phyloP scores from a whole-genome alignment of 305 asterid genomes.

The Fraxinus latifolia region DNA sequence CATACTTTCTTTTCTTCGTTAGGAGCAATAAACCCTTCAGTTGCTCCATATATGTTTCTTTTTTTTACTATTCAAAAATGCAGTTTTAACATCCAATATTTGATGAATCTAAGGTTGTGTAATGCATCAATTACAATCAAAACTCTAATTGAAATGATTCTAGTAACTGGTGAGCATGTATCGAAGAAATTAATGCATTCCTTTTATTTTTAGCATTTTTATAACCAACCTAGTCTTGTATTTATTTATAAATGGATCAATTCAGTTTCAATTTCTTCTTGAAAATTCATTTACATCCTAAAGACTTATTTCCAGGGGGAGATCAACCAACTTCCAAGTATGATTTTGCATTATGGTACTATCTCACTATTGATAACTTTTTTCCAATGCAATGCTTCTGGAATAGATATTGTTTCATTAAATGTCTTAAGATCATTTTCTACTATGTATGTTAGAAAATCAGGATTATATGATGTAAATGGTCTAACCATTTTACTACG shows the following conservation, averaged over 20 bases:
- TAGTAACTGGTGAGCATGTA: background rate
- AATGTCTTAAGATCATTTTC: background rate
- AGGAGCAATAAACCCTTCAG: background rate
- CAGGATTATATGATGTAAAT: background rate
- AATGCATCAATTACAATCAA: background rate
- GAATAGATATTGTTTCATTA: too few relatives aligned
- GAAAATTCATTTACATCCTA: background rate
- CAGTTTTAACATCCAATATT: background rate
- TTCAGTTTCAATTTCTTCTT: background rate
- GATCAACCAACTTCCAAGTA: background rate
- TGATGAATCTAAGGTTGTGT: too few relatives aligned
- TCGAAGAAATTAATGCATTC: background rate
- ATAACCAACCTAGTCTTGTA: background rate
- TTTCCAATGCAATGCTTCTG: background rate
- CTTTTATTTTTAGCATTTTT: too few relatives aligned
- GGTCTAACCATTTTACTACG: too few relatives aligned
- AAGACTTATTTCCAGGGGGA: background rate
- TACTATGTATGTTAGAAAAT: too few relatives aligned
- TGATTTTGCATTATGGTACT: background rate
- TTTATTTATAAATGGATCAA: too few relatives aligned
- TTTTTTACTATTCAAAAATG: too few relatives aligned
- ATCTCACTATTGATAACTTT: too few relatives aligned
- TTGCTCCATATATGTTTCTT: too few relatives aligned
- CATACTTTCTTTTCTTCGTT: too few relatives aligned
- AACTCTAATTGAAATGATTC: background rate